Evolutionary conservation across 1,139 yeast genomes (phyloP), one percentile per base, ranked within the genome.

Genomic region (Saccharomyces hybrid): DNA sequence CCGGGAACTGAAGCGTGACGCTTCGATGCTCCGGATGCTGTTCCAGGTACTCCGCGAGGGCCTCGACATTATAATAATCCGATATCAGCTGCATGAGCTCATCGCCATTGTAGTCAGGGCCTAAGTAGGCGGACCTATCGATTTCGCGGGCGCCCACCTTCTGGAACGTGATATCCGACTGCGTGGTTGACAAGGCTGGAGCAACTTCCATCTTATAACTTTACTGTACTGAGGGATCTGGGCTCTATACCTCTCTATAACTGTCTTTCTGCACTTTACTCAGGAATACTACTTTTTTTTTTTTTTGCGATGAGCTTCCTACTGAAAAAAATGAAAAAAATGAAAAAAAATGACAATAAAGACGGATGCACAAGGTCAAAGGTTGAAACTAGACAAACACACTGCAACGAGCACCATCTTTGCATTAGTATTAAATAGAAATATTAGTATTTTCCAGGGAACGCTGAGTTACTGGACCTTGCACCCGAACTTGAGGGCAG

Each of bases 1-100:
- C 99, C 0, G 99, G 98, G 62, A 95, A 91, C 71, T 93, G 99
- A 44, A 93, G 73, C 0, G 98, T 91, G 2, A 91, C 78, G 47
- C 78, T 76, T 49, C 68, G 71, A 67, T 74, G 83, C 2, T 62
- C 65, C 6, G 66, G 69, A 38, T 73, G 70, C 12, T 66, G 61
- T 28, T 63, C 59, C 46, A 84, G 67, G 58, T 68, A 75, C 1
- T 63, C 61, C 0, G 75, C 71, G 11, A 86, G 65, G 53, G 77
- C 76, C 19, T 75, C 76, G 1, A 85, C 62, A 24, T 79, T 73
- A 63, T 85, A 86, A 67, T 83, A 84, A 0, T 77, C 73, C 19
- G 61, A 62, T 21, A 85, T 66, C 34, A 65, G 66, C 2, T 65
- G 60, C 28, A 63, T 63, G 12, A 79, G 66, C 31, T 73, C 70